Evolutionary conservation across 306 rosid genomes (phyloP), one percentile per base, ranked within the genome.

Genomic region (Oemleria cerasiformis): DNA sequence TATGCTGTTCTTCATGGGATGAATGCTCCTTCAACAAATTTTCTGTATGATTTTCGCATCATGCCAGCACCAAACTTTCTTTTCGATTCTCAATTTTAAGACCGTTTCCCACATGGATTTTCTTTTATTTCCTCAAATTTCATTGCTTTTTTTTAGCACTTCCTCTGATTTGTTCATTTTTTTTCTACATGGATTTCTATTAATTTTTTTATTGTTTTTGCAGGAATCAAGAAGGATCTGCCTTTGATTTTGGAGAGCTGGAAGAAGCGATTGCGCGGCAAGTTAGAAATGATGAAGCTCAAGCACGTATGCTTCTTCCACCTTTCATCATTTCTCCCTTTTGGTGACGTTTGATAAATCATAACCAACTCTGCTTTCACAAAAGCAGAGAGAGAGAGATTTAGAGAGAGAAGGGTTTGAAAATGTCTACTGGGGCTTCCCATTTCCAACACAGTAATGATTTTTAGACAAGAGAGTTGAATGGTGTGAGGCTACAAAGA

Each of bases 181-280:
- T 21, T 50, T 63, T 71, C 59, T 60, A 81, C 65, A 50, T 49
- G 53, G 60, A 20, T 13, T 69, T 56, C 19, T 17, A 3, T 12
- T 25, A 5, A 12, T 70, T 12, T 17, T 20, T 74, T 25, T 38
- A 7, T 2, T 70, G 70, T 47, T 55, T 44, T 42, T 56, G 14
- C 76, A 88, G 97, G 1, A 87, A 86, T 82, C 89, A 90, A 84
- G 84, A 79, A 51, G 92, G 88, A 10, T 74, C 92, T 12, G 74
- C 84, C 77, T 94, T 91, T 82, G 92, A 85, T 86, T 94, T 91
- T 81, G 97, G 95, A 50, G 99, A 91, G 85, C 88, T 91, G 60
- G 95, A 94, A 84, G 96, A 94, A 73, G 99, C 97, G 67, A 87
- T 94, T 43, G 92, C 73, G 61, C 83, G 92, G 71, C 95, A 89